phyloP scores from a whole-genome alignment of 805 yeast genomes.

The Cyberlindnera petersonii region DNA sequence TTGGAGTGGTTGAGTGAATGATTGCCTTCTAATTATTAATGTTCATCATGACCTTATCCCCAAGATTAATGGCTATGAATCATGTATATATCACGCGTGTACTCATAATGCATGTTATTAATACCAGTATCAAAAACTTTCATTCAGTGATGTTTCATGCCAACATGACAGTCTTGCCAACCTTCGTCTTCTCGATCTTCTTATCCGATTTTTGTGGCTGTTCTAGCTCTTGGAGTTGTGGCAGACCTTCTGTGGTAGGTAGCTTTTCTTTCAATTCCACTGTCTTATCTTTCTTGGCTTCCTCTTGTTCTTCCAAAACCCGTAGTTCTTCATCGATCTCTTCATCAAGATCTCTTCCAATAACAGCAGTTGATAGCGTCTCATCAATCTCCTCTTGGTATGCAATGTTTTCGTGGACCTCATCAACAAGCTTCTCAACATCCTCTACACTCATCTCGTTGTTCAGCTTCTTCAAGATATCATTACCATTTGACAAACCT shows the following conservation, averaged over 20 bases:
- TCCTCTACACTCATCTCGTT: conserved; percentile 71
- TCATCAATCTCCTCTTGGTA: conserved; percentile 74
- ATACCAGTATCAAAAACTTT: background rate
- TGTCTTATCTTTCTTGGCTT: conserved; percentile 1
- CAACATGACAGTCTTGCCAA: conserved; percentile 18
- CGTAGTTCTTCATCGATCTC: conserved; percentile 66
- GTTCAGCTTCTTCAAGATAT: conserved; percentile 70
- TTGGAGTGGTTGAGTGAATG: conserved; percentile 76
- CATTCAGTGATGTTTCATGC: conserved; percentile 10
- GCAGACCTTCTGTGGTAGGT: conserved; percentile 24
- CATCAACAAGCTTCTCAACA: conserved; percentile 82
- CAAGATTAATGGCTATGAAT: background rate
- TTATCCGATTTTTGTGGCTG: conserved; percentile 11
- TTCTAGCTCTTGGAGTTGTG: conserved; percentile 18
- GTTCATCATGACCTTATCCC: background rate
- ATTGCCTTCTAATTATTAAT: background rate
- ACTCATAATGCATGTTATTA: background rate
- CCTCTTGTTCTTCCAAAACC: conserved; percentile 35
- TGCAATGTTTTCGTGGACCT: conserved; percentile 72
- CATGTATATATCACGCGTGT: background rate
- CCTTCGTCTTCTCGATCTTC: conserved; percentile 18
- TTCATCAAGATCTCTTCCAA: conserved; percentile 39
- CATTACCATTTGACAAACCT: conserved; percentile 79
- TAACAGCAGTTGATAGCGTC: conserved; percentile 37
- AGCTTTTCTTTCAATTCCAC: conserved; percentile 11